These are phyloP conservation scores for Paragyromitra xinjiangensis DNA, from an alignment of 495 filamentous ascomycete species.

Conservation along the genomic window DNA sequence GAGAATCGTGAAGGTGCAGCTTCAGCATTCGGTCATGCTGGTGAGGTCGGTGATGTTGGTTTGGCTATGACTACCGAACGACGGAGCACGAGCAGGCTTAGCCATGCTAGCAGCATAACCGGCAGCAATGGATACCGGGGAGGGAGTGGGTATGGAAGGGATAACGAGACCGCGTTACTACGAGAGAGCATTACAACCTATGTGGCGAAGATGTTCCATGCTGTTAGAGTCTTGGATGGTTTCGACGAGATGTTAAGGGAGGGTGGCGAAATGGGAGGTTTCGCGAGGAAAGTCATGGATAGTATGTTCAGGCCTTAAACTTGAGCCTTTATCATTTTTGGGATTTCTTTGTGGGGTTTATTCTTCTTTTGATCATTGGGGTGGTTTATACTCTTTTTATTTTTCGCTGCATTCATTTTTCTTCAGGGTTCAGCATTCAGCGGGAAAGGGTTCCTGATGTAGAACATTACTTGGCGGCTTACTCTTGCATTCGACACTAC, in stretches of 20 bases:
- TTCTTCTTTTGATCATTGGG: constrained; percentile 35
- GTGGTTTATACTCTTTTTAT: constrained; percentile 45
- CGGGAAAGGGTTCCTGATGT: constrained; percentile 47
- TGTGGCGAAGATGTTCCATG: constrained; percentile 58
- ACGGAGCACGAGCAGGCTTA: constrained; percentile 53
- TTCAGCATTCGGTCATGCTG: constrained; percentile 50
- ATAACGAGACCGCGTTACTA: constrained; percentile 56
- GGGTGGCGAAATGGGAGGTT: constrained; percentile 58
- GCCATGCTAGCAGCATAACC: constrained; percentile 41
- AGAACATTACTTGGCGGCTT: constrained; percentile 53
- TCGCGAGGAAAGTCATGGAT: constrained; percentile 58
- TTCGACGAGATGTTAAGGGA: constrained; percentile 57
- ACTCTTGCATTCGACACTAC: constrained; percentile 50
- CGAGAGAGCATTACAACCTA: constrained; percentile 55
- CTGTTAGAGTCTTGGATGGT: constrained; percentile 53
- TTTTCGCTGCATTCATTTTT: constrained; percentile 52
- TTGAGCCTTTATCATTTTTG: constrained; percentile 24
- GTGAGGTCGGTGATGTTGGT: constrained; percentile 53
- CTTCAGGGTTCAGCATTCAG: constrained; percentile 47
- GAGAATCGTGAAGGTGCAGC: constrained; percentile 56
- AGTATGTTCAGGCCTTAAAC: constrained; percentile 57
- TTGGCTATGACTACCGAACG: constrained; percentile 56
- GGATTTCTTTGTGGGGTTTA: constrained; percentile 32
- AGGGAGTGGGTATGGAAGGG: constrained; percentile 51
- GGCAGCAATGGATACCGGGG: constrained; percentile 46